Percentiles rank a stretch among this genome's conserved stretches.
Conservation (phyloP, 2,329 filamentous ascomycete genomes). For the Penicillium sp. region DNA sequence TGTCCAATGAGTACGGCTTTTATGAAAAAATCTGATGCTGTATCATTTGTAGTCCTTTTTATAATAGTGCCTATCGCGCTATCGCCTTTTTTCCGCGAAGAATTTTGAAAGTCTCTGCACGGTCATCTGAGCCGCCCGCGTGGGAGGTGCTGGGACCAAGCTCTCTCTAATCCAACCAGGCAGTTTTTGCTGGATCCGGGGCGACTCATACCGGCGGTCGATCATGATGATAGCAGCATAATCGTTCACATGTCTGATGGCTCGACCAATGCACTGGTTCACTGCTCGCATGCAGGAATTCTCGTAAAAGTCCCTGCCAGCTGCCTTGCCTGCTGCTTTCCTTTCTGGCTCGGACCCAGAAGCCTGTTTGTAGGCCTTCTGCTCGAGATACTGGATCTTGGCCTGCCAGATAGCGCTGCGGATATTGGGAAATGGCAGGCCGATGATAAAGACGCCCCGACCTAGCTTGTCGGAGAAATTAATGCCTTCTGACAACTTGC, state of each 20-base stretch:
- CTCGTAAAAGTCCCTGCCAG: slow-evolving; percentile 79
- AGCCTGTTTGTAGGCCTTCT: slow-evolving; percentile 45
- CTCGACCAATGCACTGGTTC: slow-evolving; percentile 92
- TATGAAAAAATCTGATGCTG: neutral
- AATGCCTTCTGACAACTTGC: slow-evolving; percentile 94
- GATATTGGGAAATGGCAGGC: slow-evolving; percentile 88
- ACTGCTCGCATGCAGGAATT: slow-evolving; percentile 96
- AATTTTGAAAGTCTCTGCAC: slow-evolving; percentile 34
- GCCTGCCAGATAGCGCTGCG: slow-evolving; percentile 90
- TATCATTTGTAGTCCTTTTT: neutral
- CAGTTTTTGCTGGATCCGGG: slow-evolving; percentile 72
- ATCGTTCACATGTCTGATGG: slow-evolving; percentile 82
- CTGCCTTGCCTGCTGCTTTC: slow-evolving; percentile 41
- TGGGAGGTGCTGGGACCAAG: slow-evolving; percentile 41
- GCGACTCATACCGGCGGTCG: slow-evolving; percentile 73
- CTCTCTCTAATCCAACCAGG: slow-evolving; percentile 84
- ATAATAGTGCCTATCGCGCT: neutral
- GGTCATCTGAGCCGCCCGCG: slow-evolving; percentile 25
- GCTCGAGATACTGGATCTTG: slow-evolving; percentile 81
- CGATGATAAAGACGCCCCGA: slow-evolving; percentile 85
- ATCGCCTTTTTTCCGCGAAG: slow-evolving; percentile 24
- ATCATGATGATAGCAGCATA: slow-evolving; percentile 87
- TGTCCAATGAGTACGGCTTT: neutral
- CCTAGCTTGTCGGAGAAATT: slow-evolving; percentile 93
- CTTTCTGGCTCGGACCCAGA: slow-evolving; percentile 29